phyloP scores from a whole-genome alignment of 1,139 yeast genomes.

The Taiozyma sp. region DNA sequence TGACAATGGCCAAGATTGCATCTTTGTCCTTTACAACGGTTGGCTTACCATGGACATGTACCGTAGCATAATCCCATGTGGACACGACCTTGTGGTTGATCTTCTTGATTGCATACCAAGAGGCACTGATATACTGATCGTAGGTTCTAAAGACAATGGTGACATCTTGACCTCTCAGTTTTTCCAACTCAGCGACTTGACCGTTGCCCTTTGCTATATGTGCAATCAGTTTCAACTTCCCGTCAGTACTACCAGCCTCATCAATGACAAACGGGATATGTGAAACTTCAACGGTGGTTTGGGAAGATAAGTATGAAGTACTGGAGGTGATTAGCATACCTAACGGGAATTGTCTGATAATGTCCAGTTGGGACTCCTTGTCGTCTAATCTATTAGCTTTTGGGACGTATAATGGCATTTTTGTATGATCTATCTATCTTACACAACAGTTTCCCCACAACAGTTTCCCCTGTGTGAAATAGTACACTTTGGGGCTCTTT shows the following conservation, averaged over 20 bases:
- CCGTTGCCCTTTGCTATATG: slow-evolving; percentile 54
- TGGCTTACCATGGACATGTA: slow-evolving; percentile 54
- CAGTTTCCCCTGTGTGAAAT: too few relatives aligned
- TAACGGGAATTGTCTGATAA: slow-evolving; percentile 45
- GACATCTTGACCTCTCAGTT: slow-evolving; percentile 32
- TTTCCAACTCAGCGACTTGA: slow-evolving; percentile 41
- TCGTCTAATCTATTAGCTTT: slow-evolving; percentile 22
- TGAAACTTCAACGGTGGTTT: slow-evolving; percentile 40
- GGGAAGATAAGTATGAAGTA: slow-evolving; percentile 14
- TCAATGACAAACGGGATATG: slow-evolving; percentile 53
- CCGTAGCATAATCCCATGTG: slow-evolving; percentile 66
- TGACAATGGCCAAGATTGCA: slow-evolving; percentile 44
- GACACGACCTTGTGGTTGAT: slow-evolving; percentile 62
- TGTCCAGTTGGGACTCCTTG: slow-evolving; percentile 36
- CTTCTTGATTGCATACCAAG: slow-evolving; percentile 53
- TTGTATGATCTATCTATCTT: neutral
- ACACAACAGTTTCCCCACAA: too few relatives aligned
- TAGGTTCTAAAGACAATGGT: slow-evolving; percentile 47
- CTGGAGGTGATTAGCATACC: slow-evolving; percentile 46
- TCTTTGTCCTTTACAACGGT: slow-evolving; percentile 40
- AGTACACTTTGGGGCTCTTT: neutral
- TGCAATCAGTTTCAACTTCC: slow-evolving; percentile 41
- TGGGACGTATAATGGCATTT: slow-evolving; percentile 20
- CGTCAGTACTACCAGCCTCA: slow-evolving; percentile 30
- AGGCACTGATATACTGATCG: slow-evolving; percentile 54